These are phyloP conservation scores for Claviceps spartinae DNA, from an alignment of 2,329 filamentous ascomycete species.

Conservation along the genomic window DNA sequence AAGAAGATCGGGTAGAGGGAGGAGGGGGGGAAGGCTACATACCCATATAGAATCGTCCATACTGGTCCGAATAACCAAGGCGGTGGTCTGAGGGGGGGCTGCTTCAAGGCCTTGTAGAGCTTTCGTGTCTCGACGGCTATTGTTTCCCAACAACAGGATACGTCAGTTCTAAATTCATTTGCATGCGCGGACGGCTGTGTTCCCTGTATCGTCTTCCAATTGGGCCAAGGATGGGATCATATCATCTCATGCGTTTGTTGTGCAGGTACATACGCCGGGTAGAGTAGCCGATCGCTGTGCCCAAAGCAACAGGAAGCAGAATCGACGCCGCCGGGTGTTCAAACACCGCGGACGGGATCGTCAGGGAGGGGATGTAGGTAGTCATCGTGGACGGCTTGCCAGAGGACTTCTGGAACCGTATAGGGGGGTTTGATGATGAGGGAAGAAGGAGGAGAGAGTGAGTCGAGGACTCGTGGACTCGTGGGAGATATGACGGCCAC, in stretches of 20 bases:
- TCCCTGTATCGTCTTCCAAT: too few species aligned
- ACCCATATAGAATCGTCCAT: constrained; percentile 54
- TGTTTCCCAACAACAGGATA: too few species aligned
- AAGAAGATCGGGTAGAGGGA: too few species aligned
- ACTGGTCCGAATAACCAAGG: constrained; percentile 49
- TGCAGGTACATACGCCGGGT: constrained; percentile 41
- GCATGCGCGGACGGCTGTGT: too few species aligned
- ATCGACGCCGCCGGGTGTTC: constrained; percentile 58
- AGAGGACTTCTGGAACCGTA: too few species aligned
- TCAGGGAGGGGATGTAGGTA: constrained; percentile 64
- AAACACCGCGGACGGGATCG: constrained; percentile 59
- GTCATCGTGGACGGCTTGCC: constrained; percentile 45
- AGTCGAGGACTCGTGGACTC: too few species aligned
- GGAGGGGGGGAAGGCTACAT: constrained; percentile 1
- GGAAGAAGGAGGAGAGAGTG: not conserved
- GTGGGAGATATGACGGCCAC: too few species aligned
- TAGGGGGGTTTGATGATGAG: not conserved
- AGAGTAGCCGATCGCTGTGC: constrained; percentile 58
- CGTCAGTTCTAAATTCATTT: too few species aligned
- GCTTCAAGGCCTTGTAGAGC: constrained; percentile 52
- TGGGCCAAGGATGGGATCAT: too few species aligned
- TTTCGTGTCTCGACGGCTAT: constrained; percentile 43
- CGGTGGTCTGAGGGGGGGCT: constrained; percentile 50
- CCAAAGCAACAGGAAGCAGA: constrained; percentile 60
- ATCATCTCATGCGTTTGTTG: too few species aligned